phyloP scores from a whole-genome alignment of 768 basidiomycete species.

The Lentinula guzmanii region DNA sequence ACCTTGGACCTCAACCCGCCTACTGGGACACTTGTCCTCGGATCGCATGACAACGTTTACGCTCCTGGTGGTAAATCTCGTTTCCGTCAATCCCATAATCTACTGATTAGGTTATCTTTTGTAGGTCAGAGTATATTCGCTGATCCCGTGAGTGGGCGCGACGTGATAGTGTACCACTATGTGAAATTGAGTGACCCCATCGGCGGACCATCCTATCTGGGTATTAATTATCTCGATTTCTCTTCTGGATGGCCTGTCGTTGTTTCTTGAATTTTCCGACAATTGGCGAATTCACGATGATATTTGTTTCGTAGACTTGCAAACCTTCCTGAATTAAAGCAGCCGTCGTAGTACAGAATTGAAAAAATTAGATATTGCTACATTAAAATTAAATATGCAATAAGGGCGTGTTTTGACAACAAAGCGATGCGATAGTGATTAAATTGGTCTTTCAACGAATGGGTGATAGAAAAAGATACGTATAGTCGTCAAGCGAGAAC shows the following conservation, averaged over 20 bases:
- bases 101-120: background rate
- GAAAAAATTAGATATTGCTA: background rate
- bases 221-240: slow-evolving; percentile 22
- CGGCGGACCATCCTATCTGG: slow-evolving; percentile 12
- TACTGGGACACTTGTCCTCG: slow-evolving; percentile 18
- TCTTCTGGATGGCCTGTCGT: slow-evolving; percentile 24
- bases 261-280: background rate
- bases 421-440: too few relatives aligned
- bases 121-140: slow-evolving; percentile 10
- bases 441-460: too few relatives aligned
- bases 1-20: background rate
- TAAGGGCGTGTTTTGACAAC: too few relatives aligned
- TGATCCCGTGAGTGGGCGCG: slow-evolving; percentile 9
- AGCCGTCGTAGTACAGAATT: too few relatives aligned
- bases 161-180: slow-evolving; percentile 12
- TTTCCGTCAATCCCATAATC: too few relatives aligned
- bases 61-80: slow-evolving; percentile 16
- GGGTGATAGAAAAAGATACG: too few relatives aligned
- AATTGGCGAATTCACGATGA: background rate
- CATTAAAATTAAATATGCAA: background rate
- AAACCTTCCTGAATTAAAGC: too few relatives aligned
- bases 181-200: background rate
- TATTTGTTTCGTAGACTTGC: background rate
- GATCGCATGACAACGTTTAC: slow-evolving; percentile 21
- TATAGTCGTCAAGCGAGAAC: background rate